Evolutionary conservation across 352 stramenopile genomes (phyloP).

Genomic region (Globisporangium emineosum): DNA sequence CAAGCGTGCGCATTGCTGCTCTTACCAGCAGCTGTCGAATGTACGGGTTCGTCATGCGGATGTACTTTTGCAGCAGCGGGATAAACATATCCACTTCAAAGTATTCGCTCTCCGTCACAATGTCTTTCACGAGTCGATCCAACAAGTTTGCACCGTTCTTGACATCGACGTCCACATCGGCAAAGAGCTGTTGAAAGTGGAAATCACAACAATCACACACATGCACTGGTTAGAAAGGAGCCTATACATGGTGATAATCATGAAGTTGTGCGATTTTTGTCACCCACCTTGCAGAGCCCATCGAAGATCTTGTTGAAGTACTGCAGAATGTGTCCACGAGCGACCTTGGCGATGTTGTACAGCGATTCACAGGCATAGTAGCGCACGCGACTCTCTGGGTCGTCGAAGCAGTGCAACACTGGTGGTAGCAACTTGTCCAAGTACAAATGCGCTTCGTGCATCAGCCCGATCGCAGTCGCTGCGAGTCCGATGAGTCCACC

Average conservation of each 20-base stretch:
- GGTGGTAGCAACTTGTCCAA: slow-evolving; percentile 95
- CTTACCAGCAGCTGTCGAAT: slow-evolving; percentile 95
- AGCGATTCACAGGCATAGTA: slow-evolving; percentile 99
- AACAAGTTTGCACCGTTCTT: slow-evolving; percentile 95
- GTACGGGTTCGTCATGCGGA: slow-evolving; percentile 98
- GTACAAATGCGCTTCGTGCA: slow-evolving; percentile 89
- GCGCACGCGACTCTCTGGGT: slow-evolving; percentile 95
- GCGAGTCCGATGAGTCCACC: slow-evolving; percentile 98
- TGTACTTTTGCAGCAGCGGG: slow-evolving; percentile 99
- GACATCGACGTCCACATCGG: slow-evolving; percentile 99
- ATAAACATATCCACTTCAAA: slow-evolving; percentile 99
- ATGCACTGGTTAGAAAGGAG: neutral
- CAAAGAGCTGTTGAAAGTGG: slow-evolving; percentile 91
- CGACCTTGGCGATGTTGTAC: slow-evolving; percentile 99
- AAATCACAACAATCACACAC: neutral
- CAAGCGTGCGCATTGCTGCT: neutral
- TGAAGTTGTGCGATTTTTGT: too few species aligned
- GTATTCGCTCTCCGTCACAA: slow-evolving; percentile 97
- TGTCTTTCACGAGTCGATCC: slow-evolving; percentile 96
- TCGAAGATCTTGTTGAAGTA: slow-evolving; percentile 99
- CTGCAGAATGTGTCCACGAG: slow-evolving; percentile 91
- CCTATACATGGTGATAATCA: neutral
- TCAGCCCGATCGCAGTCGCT: slow-evolving; percentile 96
- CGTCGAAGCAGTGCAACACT: slow-evolving; percentile 99
- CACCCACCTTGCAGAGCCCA: slow-evolving; percentile 75